Evolutionary conservation across 2,329 filamentous ascomycete genomes (phyloP), one percentile per base, ranked within the genome.

Genomic region (Aciculosporium take): DNA sequence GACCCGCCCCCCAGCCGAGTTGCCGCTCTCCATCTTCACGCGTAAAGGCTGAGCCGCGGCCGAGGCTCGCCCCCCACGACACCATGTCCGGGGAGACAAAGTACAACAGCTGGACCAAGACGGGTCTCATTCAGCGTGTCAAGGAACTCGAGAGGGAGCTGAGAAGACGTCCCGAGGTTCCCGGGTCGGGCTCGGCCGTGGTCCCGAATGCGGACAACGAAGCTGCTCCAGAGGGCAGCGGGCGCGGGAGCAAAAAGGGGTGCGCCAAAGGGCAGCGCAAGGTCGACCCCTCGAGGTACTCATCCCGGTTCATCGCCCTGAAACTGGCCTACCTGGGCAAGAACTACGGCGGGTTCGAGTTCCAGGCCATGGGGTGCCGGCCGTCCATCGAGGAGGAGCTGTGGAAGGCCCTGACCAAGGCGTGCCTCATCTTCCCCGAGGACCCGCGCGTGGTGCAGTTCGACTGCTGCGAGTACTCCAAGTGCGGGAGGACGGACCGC

Each of bases 271-370:
- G 58, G 46, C 55, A 63, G 51, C 68, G 63, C 47, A 66, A 67
- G 39, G 80, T 94, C 54, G 85, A 96, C 56, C 77, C 84, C 0
- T 78, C 77, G 12, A 82, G 78, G 55, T 94, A 95, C 60, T 73
- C 76, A 28, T 93, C 86, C 1, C 77, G 91, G 36, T 77, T 81
- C 46, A 83, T 98, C 48, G 91, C 89, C 7, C 67, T 98, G 45
- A 96, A 95, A 60, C 79, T 98, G 47, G 88, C 91, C 30, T 98
- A 98, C 58, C 66, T 96, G 28, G 91, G 91, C 36, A 84, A 85
- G 57, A 74, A 76, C 42, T 98, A 96, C 61, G 89, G 91, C 60
- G 91, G 91, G 1, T 93, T 87, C 58, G 91, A 98, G 65, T 84
- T 89, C 60, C 81, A 89, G 55, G 71, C 73, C 45, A 77, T 77